A percentile compares a stretch with the other conserved stretches of the same genome.
phyloP scores from a whole-genome alignment of 768 basidiomycete species.

The Boletus subcaerulescens region DNA sequence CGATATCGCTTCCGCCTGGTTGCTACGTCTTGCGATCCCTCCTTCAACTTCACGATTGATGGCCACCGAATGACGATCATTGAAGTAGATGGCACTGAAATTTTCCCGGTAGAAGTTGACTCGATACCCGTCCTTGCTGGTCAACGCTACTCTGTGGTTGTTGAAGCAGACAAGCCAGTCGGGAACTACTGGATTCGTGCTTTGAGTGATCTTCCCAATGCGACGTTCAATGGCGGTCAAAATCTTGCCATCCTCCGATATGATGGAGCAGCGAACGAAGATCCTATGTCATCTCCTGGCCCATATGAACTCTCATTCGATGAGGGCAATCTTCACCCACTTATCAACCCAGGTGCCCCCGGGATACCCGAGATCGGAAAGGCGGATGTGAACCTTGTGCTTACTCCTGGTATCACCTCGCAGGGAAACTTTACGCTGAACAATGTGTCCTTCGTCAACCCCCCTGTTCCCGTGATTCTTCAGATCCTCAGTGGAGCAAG shows the following conservation, averaged over 20 bases:
- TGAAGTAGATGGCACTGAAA: neutral
- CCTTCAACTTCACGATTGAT: slow-evolving; percentile 2
- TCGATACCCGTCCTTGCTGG: neutral
- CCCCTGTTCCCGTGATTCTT: slow-evolving; percentile 36
- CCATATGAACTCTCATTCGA: slow-evolving; percentile 29
- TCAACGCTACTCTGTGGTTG: slow-evolving; percentile 3
- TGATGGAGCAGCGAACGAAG: slow-evolving; percentile 37
- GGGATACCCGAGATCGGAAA: slow-evolving; percentile 37
- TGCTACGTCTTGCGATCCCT: neutral
- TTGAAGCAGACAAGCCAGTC: neutral
- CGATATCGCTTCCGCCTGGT: slow-evolving; percentile 3
- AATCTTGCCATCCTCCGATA: slow-evolving; percentile 55
- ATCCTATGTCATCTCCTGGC: slow-evolving; percentile 42
- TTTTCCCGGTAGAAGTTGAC: neutral
- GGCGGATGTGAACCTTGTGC: slow-evolving; percentile 38
- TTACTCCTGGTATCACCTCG: slow-evolving; percentile 2
- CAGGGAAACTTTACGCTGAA: slow-evolving; percentile 20
- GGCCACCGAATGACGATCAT: slow-evolving; percentile 7
- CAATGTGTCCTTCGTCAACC: slow-evolving; percentile 32
- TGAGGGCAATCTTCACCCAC: slow-evolving; percentile 40
- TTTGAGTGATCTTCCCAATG: slow-evolving; percentile 5
- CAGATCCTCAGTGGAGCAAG: slow-evolving; percentile 44
- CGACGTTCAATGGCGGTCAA: slow-evolving; percentile 34
- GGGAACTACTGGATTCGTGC: slow-evolving; percentile 3
- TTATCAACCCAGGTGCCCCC: slow-evolving; percentile 34